Evolutionary conservation across 2,329 filamentous ascomycete genomes (phyloP), one percentile per base, ranked within the genome.

Genomic region (Aaosphaeria pasadenensis): DNA sequence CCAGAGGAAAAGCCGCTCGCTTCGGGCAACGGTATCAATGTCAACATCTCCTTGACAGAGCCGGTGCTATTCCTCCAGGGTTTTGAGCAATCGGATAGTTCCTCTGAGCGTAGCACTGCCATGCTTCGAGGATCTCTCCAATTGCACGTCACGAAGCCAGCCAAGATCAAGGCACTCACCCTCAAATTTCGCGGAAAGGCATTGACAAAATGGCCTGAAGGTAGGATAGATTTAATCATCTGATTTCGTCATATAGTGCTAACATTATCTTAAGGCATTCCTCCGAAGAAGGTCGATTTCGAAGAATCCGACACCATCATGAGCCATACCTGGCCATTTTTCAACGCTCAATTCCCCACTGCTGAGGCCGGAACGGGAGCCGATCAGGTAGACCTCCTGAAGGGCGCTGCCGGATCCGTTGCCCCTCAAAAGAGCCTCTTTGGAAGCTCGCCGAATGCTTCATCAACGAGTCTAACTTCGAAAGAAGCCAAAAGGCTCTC

Each of bases 171-270:
- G 75, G 87, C 89, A 4, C 82, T 99, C 28, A 91, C 88, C 5
- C 77, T 99, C 45, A 92, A 89, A 60, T 88, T 99, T 58, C 82
- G 86, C 38, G 94, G 92, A 30, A 87, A 85, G 64, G 89, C 91
- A 3, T 83, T 87, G 54, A 97, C 94, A 1, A 91, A 96, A 64
- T 99, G 94, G 94, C 92, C 94, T 11, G 94, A 97, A 74, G 90
- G 84, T 81, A 64, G 9, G 11, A 9, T 43, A 24, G 17, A 24
- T 24, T 24, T 24, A 24, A 24, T 24, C 17, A 3, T 36, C 9
- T 36, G 9, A 13, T 36, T 36, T 13, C 33, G n/a, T 9, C 33
- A 36, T 9, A 36, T 13, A 24, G 17, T 24, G 17, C 17, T 24
- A 24, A 24, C 17, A 24, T 13, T 36, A 40, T 11, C 31, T 24